phyloP scores from a whole-genome alignment of 2,329 filamentous ascomycete genomes.

The Fonsecaea nubica region DNA sequence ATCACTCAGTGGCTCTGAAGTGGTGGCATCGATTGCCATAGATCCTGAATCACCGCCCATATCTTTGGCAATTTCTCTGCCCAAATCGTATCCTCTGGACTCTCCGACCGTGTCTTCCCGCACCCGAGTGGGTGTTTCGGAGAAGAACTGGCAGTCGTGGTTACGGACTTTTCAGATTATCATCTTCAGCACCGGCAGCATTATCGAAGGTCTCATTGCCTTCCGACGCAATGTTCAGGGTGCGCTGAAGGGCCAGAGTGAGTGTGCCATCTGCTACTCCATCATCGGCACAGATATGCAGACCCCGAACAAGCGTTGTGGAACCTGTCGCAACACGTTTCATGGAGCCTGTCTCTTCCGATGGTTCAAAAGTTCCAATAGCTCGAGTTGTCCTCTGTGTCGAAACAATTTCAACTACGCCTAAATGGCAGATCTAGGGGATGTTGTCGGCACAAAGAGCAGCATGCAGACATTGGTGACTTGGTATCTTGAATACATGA shows the following conservation, averaged over 20 bases:
- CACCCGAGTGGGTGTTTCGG: conserved; percentile 83
- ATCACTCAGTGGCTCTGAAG: conserved; percentile 72
- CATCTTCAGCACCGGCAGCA: conserved; percentile 85
- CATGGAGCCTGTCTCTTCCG: conserved; percentile 89
- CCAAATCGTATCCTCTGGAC: conserved; percentile 81
- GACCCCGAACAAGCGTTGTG: conserved; percentile 88
- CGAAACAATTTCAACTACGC: conserved; percentile 80
- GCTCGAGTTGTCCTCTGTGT: conserved; percentile 90
- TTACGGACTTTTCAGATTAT: conserved; percentile 88
- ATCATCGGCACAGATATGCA: conserved; percentile 88
- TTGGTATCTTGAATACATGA: background rate
- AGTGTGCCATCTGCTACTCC: conserved; percentile 96
- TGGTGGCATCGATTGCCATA: conserved; percentile 83
- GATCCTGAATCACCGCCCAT: conserved; percentile 87
- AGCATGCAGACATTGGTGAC: background rate
- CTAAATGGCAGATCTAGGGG: conserved; percentile 37
- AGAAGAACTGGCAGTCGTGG: conserved; percentile 93
- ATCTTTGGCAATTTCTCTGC: conserved; percentile 79
- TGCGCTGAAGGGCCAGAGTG: conserved; percentile 87
- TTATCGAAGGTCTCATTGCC: conserved; percentile 83
- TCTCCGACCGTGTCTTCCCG: conserved; percentile 76
- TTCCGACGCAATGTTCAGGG: conserved; percentile 88
- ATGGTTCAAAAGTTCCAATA: conserved; percentile 95
- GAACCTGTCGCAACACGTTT: conserved; percentile 93
- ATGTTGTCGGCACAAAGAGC: background rate